Percentiles rank a stretch among this genome's conserved stretches.
phyloP scores from a whole-genome alignment of 2,329 filamentous ascomycete genomes.

The Epichloe elymi region DNA sequence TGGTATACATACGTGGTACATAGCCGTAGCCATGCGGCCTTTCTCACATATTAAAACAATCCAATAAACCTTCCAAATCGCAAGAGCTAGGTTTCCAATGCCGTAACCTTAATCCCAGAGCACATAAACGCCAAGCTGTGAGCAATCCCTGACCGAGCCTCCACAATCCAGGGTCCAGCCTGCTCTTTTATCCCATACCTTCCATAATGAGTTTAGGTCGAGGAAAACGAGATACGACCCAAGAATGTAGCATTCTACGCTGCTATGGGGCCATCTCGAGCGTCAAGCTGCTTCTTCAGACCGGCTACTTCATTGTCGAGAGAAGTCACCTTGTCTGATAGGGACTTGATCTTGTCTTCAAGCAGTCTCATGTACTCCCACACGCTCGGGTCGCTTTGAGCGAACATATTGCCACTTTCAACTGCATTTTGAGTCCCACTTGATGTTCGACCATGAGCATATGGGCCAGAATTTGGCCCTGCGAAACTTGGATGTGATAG shows the following conservation, averaged over 20 bases:
- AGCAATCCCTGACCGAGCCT: not conserved
- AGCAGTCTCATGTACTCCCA: slow-evolving; percentile 62
- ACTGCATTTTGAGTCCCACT: slow-evolving; percentile 40
- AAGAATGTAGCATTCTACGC: not conserved
- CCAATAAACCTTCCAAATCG: slow-evolving; percentile 18
- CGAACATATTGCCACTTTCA: slow-evolving; percentile 55
- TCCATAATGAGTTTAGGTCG: not conserved
- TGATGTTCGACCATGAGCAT: slow-evolving; percentile 23
- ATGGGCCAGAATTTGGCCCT: slow-evolving; percentile 17
- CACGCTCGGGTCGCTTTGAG: slow-evolving; percentile 46
- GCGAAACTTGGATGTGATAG: slow-evolving; percentile 24
- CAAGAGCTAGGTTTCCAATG: slow-evolving; percentile 18
- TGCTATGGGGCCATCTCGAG: slow-evolving; percentile 14
- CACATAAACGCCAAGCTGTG: slow-evolving; percentile 6
- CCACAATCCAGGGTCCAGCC: not conserved
- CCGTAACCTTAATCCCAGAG: slow-evolving; percentile 11
- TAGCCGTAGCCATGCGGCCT: not conserved
- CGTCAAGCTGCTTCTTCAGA: slow-evolving; percentile 22
- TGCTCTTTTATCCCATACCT: not conserved
- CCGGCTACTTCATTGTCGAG: slow-evolving; percentile 21
- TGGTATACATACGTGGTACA: slow-evolving; percentile 1
- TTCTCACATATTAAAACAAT: slow-evolving; percentile 9
- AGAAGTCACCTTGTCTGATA: slow-evolving; percentile 21
- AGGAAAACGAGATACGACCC: not conserved
- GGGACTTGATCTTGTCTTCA: slow-evolving; percentile 38